Evolutionary conservation across 441 rosid genomes (phyloP), one percentile per base, ranked within the genome.

Genomic region (Croton setiger): DNA sequence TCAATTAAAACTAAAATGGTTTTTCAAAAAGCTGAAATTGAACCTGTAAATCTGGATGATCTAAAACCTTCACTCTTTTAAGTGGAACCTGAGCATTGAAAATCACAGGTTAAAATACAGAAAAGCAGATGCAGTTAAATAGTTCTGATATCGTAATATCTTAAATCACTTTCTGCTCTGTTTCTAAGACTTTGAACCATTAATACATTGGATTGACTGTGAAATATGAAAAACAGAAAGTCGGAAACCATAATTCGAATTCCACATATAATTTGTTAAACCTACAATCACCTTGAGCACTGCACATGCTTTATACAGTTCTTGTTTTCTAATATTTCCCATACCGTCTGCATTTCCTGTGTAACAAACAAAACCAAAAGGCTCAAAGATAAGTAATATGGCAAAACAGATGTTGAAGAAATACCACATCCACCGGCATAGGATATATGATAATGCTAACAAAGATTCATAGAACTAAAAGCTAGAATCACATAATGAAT

Each of bases 261-360:
- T 67, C 7, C 62, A 67, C 7, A 68, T 59, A 47, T 27, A 21
- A 17, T 20, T 14, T 51, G 36, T 60, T 37, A 4, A 60, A 37
- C 8, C 21, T 14, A 48, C 49, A 55, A 31, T 68, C 71, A 93
- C 97, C 88, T 84, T 80, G 60, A 87, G 94, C 49, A 85, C 86
- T 44, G 84, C 85, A 87, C 94, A 88, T 44, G 96, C 98, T 68
- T 47, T 77, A 49, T 78, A 83, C 43, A 93, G 82, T 80, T 91
- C 97, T 18, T 77, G 73, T 54, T 73, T 90, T 76, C 94, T 86
- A 68, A 76, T 69, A 69, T 77, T 83, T 74, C 98, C 98, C 76
- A 82, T 63, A 52, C 91, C 93, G 84, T 90, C 90, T n/a, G 91
- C 96, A 33, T 90, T 83, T 72, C 96, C 90, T 91, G 67, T 51